A percentile compares a stretch with the other conserved stretches of the same genome.
Evolutionary conservation across 1,284 basidiomycete species (phyloP).

Genomic region (Hypsizygus ulmarius): DNA sequence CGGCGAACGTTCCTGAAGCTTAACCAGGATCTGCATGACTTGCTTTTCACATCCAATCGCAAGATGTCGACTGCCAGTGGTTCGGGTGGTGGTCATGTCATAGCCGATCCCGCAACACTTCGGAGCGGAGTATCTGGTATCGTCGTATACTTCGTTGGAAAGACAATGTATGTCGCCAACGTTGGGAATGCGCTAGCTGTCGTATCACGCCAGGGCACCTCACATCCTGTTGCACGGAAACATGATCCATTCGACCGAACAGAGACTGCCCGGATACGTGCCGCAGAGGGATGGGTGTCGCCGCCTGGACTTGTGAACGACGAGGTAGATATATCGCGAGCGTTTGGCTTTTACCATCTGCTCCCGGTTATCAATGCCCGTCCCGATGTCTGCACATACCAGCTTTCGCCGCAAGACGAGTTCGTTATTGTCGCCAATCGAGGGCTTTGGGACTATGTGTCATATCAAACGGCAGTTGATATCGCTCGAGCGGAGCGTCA

Average conservation of each 20-base stretch:
- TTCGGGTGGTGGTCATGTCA: slow-evolving; percentile 33
- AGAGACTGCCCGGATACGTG: slow-evolving; percentile 86
- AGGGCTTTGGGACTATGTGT: slow-evolving; percentile 92
- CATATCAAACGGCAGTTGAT: slow-evolving; percentile 95
- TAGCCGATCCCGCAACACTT: slow-evolving; percentile 43
- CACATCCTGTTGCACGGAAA: slow-evolving; percentile 73
- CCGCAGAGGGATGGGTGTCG: slow-evolving; percentile 95
- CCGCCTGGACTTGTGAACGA: slow-evolving; percentile 94
- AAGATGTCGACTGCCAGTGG: slow-evolving; percentile 71
- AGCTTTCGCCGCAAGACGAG: slow-evolving; percentile 86
- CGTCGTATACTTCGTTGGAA: slow-evolving; percentile 82
- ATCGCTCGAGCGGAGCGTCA: slow-evolving; percentile 84
- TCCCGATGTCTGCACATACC: slow-evolving; percentile 73
- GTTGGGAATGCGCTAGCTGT: slow-evolving; percentile 90
- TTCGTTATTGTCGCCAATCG: slow-evolving; percentile 96
- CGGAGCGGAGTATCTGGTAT: slow-evolving; percentile 85
- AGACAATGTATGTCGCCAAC: slow-evolving; percentile 88
- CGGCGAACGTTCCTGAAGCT: slow-evolving; percentile 83
- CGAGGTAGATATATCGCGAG: slow-evolving; percentile 87
- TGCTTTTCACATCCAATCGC: slow-evolving; percentile 49
- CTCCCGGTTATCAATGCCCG: slow-evolving; percentile 90
- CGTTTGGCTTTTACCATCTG: slow-evolving; percentile 93
- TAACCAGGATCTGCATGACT: slow-evolving; percentile 77
- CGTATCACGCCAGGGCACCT: slow-evolving; percentile 79
- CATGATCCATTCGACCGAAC: slow-evolving; percentile 90